A percentile compares a stretch with the other conserved stretches of the same genome.
Conservation (phyloP, 306 rosid genomes). For the Castanea sativa region DNA sequence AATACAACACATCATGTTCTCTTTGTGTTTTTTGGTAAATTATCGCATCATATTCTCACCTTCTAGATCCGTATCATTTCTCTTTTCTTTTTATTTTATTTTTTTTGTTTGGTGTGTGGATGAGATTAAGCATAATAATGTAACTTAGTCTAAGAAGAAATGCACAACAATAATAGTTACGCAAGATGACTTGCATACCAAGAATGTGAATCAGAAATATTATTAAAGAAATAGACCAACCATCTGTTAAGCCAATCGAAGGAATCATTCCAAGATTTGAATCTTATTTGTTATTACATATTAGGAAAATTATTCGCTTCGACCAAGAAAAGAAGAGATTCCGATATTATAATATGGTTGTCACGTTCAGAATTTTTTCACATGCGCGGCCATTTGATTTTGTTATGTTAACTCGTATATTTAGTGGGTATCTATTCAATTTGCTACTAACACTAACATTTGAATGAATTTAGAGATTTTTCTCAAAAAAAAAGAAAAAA, state of each 20-base stretch:
- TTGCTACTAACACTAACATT: constrained; percentile 3
- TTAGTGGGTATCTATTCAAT: constrained; percentile 26
- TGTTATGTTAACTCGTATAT: constrained; percentile 20
- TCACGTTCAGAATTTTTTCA: constrained; percentile 36
- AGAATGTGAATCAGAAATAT: constrained; percentile 24
- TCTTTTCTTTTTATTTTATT: background rate
- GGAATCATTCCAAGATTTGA: constrained; percentile 18
- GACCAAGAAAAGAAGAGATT: constrained; percentile 41
- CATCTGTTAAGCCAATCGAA: background rate
- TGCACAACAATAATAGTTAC: background rate
- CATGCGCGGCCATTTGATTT: constrained; percentile 37
- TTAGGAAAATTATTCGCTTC: constrained; percentile 2
- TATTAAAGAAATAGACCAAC: background rate
- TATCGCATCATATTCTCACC: background rate
- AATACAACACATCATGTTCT: too few relatives aligned
- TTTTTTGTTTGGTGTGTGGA: constrained; percentile 1
- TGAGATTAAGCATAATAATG: constrained; percentile 7
- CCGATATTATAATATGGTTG: constrained; percentile 26
- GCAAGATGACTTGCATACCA: constrained; percentile 41
- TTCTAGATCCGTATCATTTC: background rate
- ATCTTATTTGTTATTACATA: constrained; percentile 1
- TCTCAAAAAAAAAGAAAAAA: background rate
- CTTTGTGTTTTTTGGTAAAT: too few relatives aligned
- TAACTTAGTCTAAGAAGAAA: constrained; percentile 7
- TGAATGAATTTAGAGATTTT: constrained; percentile 10